Evolutionary conservation across 1,139 yeast genomes (phyloP).

Genomic region (Yamadazyma diospyri): DNA sequence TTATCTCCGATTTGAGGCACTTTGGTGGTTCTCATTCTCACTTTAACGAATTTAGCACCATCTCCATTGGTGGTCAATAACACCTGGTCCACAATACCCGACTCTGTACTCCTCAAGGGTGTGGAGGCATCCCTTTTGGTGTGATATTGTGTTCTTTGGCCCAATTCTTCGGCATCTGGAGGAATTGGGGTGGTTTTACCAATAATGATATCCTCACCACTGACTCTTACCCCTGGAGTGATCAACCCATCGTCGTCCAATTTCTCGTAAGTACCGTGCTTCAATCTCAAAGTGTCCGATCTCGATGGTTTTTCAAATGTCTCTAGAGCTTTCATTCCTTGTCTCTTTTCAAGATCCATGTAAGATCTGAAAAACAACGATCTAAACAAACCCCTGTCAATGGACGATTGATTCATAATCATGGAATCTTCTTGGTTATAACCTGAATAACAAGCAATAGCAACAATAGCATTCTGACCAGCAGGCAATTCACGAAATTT

Average conservation of each 20-base stretch:
- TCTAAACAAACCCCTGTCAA: conserved; percentile 94
- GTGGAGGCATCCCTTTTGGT: conserved; percentile 98
- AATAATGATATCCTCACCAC: conserved; percentile 97
- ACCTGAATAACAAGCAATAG: conserved; percentile 97
- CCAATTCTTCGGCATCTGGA: conserved; percentile 96
- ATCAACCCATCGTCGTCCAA: conserved; percentile 97
- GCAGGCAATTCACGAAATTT: conserved; percentile 98
- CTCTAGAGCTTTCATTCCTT: conserved; percentile 96
- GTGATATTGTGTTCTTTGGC: conserved; percentile 96
- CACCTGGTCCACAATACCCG: conserved; percentile 98
- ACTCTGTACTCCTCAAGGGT: conserved; percentile 93
- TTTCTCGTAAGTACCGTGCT: conserved; percentile 97
- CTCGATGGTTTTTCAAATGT: conserved; percentile 95
- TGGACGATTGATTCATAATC: conserved; percentile 98
- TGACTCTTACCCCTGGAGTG: conserved; percentile 97
- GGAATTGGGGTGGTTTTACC: conserved; percentile 99
- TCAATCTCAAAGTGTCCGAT: conserved; percentile 88
- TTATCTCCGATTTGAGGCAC: conserved; percentile 99
- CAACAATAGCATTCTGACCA: conserved; percentile 98
- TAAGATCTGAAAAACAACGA: conserved; percentile 94
- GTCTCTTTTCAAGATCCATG: conserved; percentile 98
- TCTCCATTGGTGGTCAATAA: conserved; percentile 95
- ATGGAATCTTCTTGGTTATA: conserved; percentile 99
- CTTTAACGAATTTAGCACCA: conserved; percentile 95
- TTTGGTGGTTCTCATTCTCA: conserved; percentile 97